Evolutionary conservation across 805 yeast genomes (phyloP).

Genomic region (Wickerhamiella allomyrinae): DNA sequence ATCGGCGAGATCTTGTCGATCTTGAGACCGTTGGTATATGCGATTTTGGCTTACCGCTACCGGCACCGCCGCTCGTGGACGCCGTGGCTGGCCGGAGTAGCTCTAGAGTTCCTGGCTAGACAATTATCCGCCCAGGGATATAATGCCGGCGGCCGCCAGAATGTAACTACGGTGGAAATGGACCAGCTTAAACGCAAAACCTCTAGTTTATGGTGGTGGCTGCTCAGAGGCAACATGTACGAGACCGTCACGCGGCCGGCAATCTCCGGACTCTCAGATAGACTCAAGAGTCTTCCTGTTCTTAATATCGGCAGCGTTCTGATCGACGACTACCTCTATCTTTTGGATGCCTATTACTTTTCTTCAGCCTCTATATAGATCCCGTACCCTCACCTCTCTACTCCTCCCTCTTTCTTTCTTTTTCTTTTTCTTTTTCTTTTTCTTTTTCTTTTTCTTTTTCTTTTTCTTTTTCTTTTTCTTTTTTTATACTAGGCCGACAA

Average conservation of each 20-base stretch:
- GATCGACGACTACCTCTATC: slow-evolving; percentile 26
- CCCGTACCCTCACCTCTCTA: not conserved
- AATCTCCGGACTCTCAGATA: slow-evolving; percentile 17
- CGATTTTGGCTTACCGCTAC: slow-evolving; percentile 20
- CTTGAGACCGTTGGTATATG: slow-evolving; percentile 28
- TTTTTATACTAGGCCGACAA: no score
- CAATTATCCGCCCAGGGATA: slow-evolving; percentile 15
- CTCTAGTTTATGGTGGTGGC: slow-evolving; percentile 27
- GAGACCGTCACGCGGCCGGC: slow-evolving; percentile 22
- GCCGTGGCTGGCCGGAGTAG: slow-evolving; percentile 29
- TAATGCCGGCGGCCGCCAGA: not conserved
- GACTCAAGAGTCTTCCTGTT: slow-evolving; percentile 22
- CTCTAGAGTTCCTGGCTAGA: slow-evolving; percentile 23
- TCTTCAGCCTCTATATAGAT: slow-evolving; percentile 16
- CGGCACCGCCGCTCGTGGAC: slow-evolving; percentile 23
- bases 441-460: no score
- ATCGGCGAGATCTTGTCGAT: slow-evolving; percentile 25
- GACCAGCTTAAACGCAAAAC: slow-evolving; percentile 21
- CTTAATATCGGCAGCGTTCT: slow-evolving; percentile 22
- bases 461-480: no score
- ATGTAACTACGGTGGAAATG: slow-evolving; percentile 22
- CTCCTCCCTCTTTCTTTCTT: no score
- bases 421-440: no score
- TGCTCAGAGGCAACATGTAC: slow-evolving; percentile 27
- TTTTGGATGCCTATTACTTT: slow-evolving; percentile 27